phyloP scores from a whole-genome alignment of 1,139 yeast species.

The Candida sp. region DNA sequence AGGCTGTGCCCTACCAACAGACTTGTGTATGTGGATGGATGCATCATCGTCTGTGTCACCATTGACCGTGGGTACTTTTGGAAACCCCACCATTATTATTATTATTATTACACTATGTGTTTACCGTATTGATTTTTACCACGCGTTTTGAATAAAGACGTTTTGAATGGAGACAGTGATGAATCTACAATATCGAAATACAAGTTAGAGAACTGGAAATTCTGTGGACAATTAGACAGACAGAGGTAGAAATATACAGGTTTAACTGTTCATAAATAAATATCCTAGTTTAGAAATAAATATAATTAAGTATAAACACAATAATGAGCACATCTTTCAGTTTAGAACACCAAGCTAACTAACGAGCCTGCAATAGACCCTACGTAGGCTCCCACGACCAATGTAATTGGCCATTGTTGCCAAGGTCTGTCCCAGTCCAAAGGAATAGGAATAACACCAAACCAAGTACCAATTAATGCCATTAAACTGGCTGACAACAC shows the following conservation, averaged over 20 bases:
- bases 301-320: no score
- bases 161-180: no score
- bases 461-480: conserved; percentile 77
- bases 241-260: no score
- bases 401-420: conserved; percentile 97
- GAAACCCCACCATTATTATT: conserved; percentile 26
- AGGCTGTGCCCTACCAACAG: conserved; percentile 40
- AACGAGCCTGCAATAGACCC: conserved; percentile 64
- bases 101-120: no score
- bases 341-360: conserved; percentile 10
- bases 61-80: conserved; percentile 31
- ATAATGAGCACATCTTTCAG: no score
- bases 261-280: no score
- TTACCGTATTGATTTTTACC: no score
- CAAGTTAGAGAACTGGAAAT: no score
- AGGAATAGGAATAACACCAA: conserved; percentile 92
- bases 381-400: conserved; percentile 72
- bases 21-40: conserved; percentile 36
- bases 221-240: no score
- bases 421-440: conserved; percentile 98
- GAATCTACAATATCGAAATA: no score
- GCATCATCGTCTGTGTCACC: conserved; percentile 46
- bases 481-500: conserved; percentile 42
- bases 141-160: no score
- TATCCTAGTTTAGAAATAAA: no score